A percentile compares a stretch with the other conserved stretches of the same genome.
Conservation (phyloP, 371 early-diverging fungal genomes). For the Parasitella parasitica region DNA sequence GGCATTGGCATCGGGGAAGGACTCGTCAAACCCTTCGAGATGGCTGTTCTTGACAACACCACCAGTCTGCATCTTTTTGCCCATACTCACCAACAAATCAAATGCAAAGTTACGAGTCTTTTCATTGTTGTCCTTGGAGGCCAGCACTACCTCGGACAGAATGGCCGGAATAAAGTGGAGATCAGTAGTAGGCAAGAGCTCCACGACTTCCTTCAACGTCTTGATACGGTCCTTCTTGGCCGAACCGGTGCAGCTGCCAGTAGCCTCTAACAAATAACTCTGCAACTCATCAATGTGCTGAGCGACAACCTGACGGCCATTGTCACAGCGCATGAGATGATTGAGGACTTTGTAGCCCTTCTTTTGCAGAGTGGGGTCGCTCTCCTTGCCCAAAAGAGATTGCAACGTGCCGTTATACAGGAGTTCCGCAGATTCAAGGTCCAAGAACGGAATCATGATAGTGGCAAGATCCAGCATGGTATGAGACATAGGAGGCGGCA, state of each 20-base stretch:
- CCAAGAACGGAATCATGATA: slow-evolving; percentile 74
- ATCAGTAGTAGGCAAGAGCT: slow-evolving; percentile 58
- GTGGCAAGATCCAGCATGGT: slow-evolving; percentile 78
- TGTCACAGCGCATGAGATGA: slow-evolving; percentile 54
- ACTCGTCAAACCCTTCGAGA: slow-evolving; percentile 57
- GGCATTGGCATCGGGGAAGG: slow-evolving; percentile 52
- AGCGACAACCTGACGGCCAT: slow-evolving; percentile 45
- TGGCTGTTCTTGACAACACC: slow-evolving; percentile 61
- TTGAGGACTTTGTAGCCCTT: slow-evolving; percentile 89
- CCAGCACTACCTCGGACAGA: slow-evolving; percentile 88
- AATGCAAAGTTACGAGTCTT: slow-evolving; percentile 83
- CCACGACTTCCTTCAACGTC: slow-evolving; percentile 54
- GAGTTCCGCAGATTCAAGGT: slow-evolving; percentile 52
- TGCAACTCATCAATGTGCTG: slow-evolving; percentile 51
- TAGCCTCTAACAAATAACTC: slow-evolving; percentile 53
- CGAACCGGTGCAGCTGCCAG: slow-evolving; percentile 52
- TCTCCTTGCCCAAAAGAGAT: slow-evolving; percentile 57
- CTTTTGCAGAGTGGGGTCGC: slow-evolving; percentile 85
- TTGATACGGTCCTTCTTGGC: slow-evolving; percentile 76
- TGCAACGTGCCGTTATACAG: slow-evolving; percentile 61
- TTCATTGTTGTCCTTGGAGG: slow-evolving; percentile 93
- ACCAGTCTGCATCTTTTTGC: slow-evolving; percentile 80
- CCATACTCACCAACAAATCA: slow-evolving; percentile 86
- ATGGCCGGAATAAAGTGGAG: slow-evolving; percentile 84
- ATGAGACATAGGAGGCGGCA: slow-evolving; percentile 67